Percentiles rank a stretch among this genome's conserved stretches.
Evolutionary conservation across 768 basidiomycete genomes (phyloP).

Genomic region (Calocera cornea): DNA sequence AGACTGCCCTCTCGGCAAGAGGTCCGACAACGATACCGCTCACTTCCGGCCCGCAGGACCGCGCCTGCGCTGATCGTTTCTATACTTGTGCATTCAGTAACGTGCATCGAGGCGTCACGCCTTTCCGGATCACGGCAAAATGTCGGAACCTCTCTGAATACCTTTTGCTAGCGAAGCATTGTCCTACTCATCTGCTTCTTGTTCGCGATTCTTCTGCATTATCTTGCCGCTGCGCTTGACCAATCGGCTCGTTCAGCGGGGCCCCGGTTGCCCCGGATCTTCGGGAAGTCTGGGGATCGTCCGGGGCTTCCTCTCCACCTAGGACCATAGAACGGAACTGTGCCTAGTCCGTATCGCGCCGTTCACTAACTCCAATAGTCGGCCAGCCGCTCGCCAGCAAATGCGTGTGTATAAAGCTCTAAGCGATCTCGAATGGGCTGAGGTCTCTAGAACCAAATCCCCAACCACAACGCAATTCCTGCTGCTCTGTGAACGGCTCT

Average conservation of each 20-base stretch:
- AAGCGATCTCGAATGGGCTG: not conserved
- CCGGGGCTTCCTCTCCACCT: constrained; percentile 4
- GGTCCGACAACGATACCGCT: too few species aligned
- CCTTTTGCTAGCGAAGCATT: not conserved
- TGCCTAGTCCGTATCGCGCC: not conserved
- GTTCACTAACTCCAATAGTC: not conserved
- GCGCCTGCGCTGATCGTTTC: not conserved
- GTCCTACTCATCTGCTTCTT: not conserved
- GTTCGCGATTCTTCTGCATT: not conserved
- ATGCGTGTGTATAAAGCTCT: not conserved
- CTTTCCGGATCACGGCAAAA: not conserved
- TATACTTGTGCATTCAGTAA: not conserved
- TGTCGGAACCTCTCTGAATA: not conserved
- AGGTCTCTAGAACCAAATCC: not conserved
- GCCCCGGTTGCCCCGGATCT: not conserved
- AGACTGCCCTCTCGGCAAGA: not conserved
- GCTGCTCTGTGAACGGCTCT: not conserved
- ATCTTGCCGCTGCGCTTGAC: not conserved
- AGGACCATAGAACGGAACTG: not conserved
- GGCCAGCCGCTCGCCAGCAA: not conserved
- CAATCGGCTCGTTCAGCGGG: not conserved
- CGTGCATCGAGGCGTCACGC: too few species aligned
- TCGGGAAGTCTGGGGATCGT: constrained; percentile 1
- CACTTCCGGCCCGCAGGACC: not conserved
- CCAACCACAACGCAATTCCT: not conserved